Conservation (phyloP, 2,329 filamentous ascomycete genomes). For the Penicillium sp. region DNA sequence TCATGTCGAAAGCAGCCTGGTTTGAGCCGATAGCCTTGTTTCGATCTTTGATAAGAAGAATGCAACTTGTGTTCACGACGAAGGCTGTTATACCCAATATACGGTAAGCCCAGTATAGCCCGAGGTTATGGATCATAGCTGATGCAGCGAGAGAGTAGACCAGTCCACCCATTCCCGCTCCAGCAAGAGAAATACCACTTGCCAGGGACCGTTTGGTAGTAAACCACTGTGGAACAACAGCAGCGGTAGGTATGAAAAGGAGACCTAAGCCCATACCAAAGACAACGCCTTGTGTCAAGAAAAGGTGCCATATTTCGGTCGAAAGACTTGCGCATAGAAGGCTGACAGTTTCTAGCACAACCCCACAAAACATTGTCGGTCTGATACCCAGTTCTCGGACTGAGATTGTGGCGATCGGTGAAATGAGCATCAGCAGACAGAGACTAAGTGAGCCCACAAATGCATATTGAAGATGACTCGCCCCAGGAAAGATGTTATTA, state of each 20-base stretch:
- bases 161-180: conserved; percentile 47
- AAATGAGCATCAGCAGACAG: conserved; percentile 28
- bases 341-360: conserved; percentile 37
- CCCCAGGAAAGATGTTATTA: conserved; percentile 30
- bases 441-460: conserved; percentile 38
- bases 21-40: neutral
- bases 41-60: neutral
- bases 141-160: conserved; percentile 40
- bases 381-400: conserved; percentile 29
- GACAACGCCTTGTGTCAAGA: conserved; percentile 46
- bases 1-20: neutral
- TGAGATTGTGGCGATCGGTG: conserved; percentile 23
- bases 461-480: conserved; percentile 33
- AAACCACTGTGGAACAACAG: conserved; percentile 51
- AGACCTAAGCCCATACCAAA: conserved; percentile 48
- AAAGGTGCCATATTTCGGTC: conserved; percentile 44
- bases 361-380: conserved; percentile 35
- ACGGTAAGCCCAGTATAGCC: conserved; percentile 48
- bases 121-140: conserved; percentile 42
- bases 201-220: conserved; percentile 42
- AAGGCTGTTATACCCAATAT: conserved; percentile 39
- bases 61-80: conserved; percentile 45
- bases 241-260: conserved; percentile 44
- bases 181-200: conserved; percentile 45
- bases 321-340: conserved; percentile 46